Evolutionary conservation across 768 basidiomycete genomes (phyloP).

Genomic region (Tylopilus cervinicoccineus): DNA sequence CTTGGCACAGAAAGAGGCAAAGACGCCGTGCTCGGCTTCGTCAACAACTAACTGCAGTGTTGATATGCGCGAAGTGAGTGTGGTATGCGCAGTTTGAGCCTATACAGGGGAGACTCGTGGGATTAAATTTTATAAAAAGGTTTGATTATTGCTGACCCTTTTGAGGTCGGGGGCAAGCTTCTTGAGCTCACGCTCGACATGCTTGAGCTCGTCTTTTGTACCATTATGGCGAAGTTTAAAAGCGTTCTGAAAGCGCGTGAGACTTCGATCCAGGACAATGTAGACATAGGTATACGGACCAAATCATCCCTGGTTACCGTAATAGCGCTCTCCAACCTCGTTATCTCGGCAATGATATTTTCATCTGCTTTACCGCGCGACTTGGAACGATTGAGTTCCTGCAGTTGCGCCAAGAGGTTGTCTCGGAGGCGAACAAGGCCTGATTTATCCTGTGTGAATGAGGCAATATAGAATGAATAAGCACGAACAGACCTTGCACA

Average conservation of each 20-base stretch:
- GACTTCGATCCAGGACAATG: not conserved
- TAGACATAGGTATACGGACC: conserved; percentile 38
- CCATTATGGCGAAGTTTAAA: conserved; percentile 73
- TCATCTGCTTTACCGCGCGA: conserved; percentile 86
- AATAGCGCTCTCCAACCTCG: conserved; percentile 73
- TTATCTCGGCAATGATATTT: conserved; percentile 67
- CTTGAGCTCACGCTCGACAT: conserved; percentile 68
- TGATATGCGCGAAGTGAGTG: conserved; percentile 52
- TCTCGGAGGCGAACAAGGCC: conserved; percentile 64
- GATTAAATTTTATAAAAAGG: not conserved
- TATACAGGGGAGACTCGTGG: conserved; percentile 23
- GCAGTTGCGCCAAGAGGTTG: conserved; percentile 65
- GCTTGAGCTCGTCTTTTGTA: conserved; percentile 79
- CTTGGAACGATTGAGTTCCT: conserved; percentile 80
- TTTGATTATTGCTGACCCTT: conserved; percentile 44
- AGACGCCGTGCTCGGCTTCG: conserved; percentile 76
- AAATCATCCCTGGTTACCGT: conserved; percentile 79
- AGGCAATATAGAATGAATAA: conserved; percentile 18
- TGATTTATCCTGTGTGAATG: conserved; percentile 4
- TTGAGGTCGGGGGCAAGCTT: conserved; percentile 64
- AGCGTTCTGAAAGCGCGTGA: conserved; percentile 50
- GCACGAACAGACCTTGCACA: conserved; percentile 59
- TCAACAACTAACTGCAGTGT: conserved; percentile 57
- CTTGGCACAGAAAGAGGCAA: conserved; percentile 69
- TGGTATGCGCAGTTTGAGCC: conserved; percentile 51